phyloP scores from a whole-genome alignment of 495 filamentous ascomycete species.

The Arthonia radiata region DNA sequence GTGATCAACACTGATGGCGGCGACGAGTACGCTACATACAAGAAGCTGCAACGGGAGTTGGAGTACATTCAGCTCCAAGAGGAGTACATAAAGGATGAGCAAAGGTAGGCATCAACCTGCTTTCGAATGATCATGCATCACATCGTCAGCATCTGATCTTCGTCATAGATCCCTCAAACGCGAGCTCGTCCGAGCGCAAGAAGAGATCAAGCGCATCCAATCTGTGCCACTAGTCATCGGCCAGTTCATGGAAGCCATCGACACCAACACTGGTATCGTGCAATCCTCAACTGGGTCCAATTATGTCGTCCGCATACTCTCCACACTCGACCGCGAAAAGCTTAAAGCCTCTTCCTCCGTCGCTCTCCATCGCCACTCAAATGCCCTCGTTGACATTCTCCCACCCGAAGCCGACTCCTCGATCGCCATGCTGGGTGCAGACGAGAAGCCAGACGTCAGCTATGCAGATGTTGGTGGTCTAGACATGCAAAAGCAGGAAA shows the following conservation, averaged over 20 bases:
- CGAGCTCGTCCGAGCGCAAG: slow-evolving; percentile 88
- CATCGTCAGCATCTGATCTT: not conserved
- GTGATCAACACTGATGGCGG: slow-evolving; percentile 54
- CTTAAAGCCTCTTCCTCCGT: slow-evolving; percentile 95
- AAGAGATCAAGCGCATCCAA: slow-evolving; percentile 98
- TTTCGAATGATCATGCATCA: too few species aligned
- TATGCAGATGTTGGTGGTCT: slow-evolving; percentile 94
- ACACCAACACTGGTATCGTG: slow-evolving; percentile 82
- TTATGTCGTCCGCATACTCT: slow-evolving; percentile 95
- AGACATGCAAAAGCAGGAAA: slow-evolving; percentile 99
- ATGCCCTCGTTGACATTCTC: slow-evolving; percentile 92
- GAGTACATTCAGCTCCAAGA: slow-evolving; percentile 72
- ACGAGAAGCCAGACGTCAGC: slow-evolving; percentile 95
- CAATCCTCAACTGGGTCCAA: slow-evolving; percentile 96
- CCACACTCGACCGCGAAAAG: slow-evolving; percentile 90
- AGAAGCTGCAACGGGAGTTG: slow-evolving; percentile 83
- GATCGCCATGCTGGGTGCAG: slow-evolving; percentile 87
- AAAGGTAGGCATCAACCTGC: slow-evolving; percentile 31
- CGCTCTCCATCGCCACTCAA: slow-evolving; percentile 90
- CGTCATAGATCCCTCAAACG: slow-evolving; percentile 65
- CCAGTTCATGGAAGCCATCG: slow-evolving; percentile 99
- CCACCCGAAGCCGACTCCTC: slow-evolving; percentile 94
- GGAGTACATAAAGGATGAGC: slow-evolving; percentile 99
- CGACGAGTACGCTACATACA: slow-evolving; percentile 86
- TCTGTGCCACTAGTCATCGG: slow-evolving; percentile 94